Base-by-base conservation (phyloP, 78 protist genomes). In the Dictyostelium intermedium region DNA sequence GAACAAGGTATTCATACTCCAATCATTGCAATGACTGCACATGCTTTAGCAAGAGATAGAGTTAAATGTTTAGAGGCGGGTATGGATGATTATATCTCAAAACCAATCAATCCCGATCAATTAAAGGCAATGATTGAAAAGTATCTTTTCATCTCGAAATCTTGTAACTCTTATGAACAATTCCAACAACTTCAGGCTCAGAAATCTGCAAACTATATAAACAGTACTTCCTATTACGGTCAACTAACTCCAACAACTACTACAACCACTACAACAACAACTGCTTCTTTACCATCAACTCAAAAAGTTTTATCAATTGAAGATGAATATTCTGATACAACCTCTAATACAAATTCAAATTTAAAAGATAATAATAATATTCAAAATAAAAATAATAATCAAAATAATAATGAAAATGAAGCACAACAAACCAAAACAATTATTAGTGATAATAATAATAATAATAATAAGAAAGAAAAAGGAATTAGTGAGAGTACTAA, bases 21-120 rank as follows among this genome's bases (percentile, higher is more conserved):
- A 32, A 95, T 95, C 73, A 84, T 95, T 80, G 97, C 97, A 20
- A 95, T 95, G 97, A 91, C 97, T 14, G 97, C 97, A 27, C 97
- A 95, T 47, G 97, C 97, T 18, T 61, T 95, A 1, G 87, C 80
- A 27, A 86, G 72, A 53, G 91, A 95, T 37, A 87, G 63, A 83
- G 95, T 91, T 2, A 87, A 87, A 74, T 89, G 96, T 82, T 8
- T 95, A 5, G 61, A 84, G 25, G 95, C 94, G 18, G 97, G 93
- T 20, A 95, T 95, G 97, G 95, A 95, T 77, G 97, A 87, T 45
- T 95, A 91, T 37, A 77, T 95, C 34, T 37, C 76, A 0, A 95
- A 95, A 91, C 97, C 97, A 78, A 89, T 94, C 56, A 84, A 94
- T 32, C 91, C 85, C 0, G 96, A 92, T 5, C 87, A 85, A 35